Conservation (phyloP, 2,329 filamentous ascomycete species). For the Ambrosiella cleistominuta region DNA sequence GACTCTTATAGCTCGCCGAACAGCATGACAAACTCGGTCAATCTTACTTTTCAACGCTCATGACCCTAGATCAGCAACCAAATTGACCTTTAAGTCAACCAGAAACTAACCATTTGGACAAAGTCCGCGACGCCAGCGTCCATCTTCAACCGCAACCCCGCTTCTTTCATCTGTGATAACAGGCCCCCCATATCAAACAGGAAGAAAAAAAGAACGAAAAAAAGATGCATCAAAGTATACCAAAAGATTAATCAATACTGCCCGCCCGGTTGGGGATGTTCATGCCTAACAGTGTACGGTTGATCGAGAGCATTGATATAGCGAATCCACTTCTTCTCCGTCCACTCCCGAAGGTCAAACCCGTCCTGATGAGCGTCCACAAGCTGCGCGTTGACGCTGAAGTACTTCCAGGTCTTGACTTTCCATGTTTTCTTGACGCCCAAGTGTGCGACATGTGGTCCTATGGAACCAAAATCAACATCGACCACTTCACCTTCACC, state of each 20-base stretch:
- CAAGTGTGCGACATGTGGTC: constrained; percentile 2
- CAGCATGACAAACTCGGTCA: too few relatives aligned
- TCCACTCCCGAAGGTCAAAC: constrained; percentile 14
- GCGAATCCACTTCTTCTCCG: constrained; percentile 12
- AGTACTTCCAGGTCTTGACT: constrained; percentile 7
- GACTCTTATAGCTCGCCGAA: too few relatives aligned
- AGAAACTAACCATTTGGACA: background rate
- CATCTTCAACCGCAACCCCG: too few relatives aligned
- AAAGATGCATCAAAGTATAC: background rate
- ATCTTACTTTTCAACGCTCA: too few relatives aligned
- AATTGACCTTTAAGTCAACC: too few relatives aligned
- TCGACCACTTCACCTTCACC: constrained; percentile 6
- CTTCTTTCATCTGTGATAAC: too few relatives aligned
- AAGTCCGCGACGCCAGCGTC: background rate
- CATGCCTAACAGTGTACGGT: constrained; percentile 9
- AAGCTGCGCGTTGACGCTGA: constrained; percentile 12
- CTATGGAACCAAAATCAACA: constrained; percentile 9
- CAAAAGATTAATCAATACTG: constrained; percentile 4
- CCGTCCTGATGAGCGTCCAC: constrained; percentile 11
- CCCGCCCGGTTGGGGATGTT: constrained; percentile 13
- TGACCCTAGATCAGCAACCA: too few relatives aligned
- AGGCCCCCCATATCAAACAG: background rate
- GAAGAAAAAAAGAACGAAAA: background rate
- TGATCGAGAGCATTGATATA: constrained; percentile 13
- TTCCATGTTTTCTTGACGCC: constrained; percentile 9